Evolutionary conservation across 1,284 basidiomycete species (phyloP).

Genomic region (Ganoderma leucocontextum): DNA sequence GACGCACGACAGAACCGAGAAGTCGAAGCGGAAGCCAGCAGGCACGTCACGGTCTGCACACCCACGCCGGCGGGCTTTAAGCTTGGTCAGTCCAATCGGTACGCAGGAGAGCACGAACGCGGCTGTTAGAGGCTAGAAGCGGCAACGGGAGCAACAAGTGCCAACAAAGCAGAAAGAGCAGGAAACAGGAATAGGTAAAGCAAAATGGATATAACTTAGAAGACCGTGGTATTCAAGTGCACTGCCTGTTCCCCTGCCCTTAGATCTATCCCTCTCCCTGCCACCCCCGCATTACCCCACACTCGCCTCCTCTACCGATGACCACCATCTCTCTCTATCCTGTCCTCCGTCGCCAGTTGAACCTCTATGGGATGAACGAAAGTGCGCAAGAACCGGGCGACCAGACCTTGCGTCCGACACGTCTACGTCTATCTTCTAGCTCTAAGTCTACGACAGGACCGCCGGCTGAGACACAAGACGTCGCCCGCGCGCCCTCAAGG

Average conservation of each 20-base stretch:
- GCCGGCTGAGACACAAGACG: not conserved
- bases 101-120: not conserved
- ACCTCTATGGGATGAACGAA: not conserved
- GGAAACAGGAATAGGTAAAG: not conserved
- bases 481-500: not conserved
- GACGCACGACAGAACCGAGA: not conserved
- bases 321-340: not conserved
- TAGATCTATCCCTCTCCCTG: not conserved
- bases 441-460: conserved; percentile 1
- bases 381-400: not conserved
- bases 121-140: not conserved
- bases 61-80: not conserved
- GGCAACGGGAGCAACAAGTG: not conserved
- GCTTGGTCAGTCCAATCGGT: conserved; percentile 7
- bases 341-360: not conserved
- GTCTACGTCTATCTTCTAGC: conserved; percentile 5
- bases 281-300: conserved; percentile 11
- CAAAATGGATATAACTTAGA: conserved; percentile 5
- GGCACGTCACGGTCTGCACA: not conserved
- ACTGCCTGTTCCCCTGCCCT: not conserved
- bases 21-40: not conserved
- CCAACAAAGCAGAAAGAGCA: not conserved
- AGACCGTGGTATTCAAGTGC: not conserved
- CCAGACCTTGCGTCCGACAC: not conserved
- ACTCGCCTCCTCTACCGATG: not conserved